Evolutionary conservation across 2,329 filamentous ascomycete species (phyloP).

Genomic region (Arachnopeziza araneosa): DNA sequence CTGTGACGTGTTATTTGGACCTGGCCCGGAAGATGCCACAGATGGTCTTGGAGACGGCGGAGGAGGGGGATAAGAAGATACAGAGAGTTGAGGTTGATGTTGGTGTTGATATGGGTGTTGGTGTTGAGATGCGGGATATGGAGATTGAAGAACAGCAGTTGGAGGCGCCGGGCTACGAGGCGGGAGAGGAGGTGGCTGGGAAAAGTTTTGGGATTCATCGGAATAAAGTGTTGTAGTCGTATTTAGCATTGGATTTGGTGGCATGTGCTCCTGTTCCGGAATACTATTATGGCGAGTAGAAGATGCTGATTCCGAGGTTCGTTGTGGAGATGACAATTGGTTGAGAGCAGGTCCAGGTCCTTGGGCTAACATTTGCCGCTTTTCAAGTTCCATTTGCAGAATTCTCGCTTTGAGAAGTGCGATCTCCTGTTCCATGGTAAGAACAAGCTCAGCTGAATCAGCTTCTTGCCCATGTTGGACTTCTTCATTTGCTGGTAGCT

Average conservation of each 20-base stretch:
- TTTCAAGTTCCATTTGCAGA: conserved; percentile 25
- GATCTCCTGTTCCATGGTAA: conserved; percentile 24
- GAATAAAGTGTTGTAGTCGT: not conserved
- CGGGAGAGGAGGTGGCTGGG: not conserved
- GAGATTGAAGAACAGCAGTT: not conserved
- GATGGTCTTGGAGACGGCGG: too few relatives aligned
- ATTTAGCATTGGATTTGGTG: not conserved
- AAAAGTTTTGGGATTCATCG: not conserved
- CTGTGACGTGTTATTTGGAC: too few relatives aligned
- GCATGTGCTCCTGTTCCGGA: not conserved
- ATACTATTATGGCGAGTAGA: not conserved
- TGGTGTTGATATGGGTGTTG: too few relatives aligned
- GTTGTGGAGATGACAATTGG: not conserved
- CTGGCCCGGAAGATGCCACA: too few relatives aligned
- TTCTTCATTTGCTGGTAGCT: not conserved
- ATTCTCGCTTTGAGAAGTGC: conserved; percentile 21
- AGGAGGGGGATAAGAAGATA: too few relatives aligned
- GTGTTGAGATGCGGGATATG: not conserved
- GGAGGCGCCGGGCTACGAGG: not conserved
- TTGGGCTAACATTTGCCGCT: conserved; percentile 1
- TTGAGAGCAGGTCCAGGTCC: not conserved
- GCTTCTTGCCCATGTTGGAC: not conserved
- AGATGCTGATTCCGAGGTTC: not conserved
- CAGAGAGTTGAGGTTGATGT: too few relatives aligned
- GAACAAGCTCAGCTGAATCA: not conserved